Base-by-base conservation (phyloP, 1,139 yeast species). In the Komagataea norvegica region DNA sequence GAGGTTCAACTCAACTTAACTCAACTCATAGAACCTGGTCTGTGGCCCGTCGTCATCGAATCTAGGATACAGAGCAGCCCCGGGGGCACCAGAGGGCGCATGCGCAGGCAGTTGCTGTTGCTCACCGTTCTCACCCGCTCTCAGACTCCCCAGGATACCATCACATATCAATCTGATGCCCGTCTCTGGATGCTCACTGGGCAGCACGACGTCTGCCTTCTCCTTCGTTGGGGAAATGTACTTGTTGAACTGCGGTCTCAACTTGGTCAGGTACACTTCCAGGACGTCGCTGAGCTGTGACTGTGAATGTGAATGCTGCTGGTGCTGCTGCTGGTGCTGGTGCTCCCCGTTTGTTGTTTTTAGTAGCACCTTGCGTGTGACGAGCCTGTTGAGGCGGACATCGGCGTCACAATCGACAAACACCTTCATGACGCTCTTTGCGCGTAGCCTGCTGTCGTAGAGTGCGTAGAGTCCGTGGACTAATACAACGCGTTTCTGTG, bases 401-500 rank as follows among this genome's bases (percentile, higher is more conserved):
- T 89, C 97, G 1, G 93, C 77, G 57, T 89, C 96, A 47, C 89
- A 74, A 49, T 85, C 93, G n/a, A 88, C 70, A 53, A 81, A 89
- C 3, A 88, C 77, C 52, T 77, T 81, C 51, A 88, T 67, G 4
- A 77, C 68, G 0, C 91, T 78, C 55, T 72, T 49, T 5, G 67
- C 66, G 29, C 85, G 62, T n/a, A 89, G 59, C 23, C 66, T 67
- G 34, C 64, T 63, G 54, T 86, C 81, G 54, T 77, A 83, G 28
- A 89, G 65, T 0, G 95, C 93, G 55, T 88, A 88, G 25, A 83
- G 65, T 0, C 97, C 96, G 56, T 81, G 82, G 2, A 87, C 72
- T 9, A 88, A 61, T 10, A 79, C 60, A 8, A 85, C 35, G 15
- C 10, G 14, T 25, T 20, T 32, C 3, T 33, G 27, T 6, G 22